Evolutionary conservation across 129 eudicot genomes (phyloP).

Genomic region (Rutidosis leptorrhynchoides): DNA sequence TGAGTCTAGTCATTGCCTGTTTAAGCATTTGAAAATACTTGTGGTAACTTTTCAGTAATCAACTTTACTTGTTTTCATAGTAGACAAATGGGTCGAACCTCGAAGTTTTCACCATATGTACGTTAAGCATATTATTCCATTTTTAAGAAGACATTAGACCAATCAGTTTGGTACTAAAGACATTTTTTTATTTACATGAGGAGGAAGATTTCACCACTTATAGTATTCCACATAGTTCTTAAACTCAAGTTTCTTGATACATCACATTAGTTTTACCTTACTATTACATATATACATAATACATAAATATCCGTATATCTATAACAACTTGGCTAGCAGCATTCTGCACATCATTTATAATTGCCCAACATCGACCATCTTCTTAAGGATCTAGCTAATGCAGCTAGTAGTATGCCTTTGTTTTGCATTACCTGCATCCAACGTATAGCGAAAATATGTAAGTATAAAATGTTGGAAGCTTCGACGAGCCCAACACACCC

Average conservation of each 20-base stretch:
- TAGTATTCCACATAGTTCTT: background rate
- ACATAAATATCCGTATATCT: constrained; percentile 3
- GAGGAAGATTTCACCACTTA: background rate
- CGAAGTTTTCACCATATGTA: background rate
- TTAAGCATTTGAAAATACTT: too few species aligned
- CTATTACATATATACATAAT: background rate
- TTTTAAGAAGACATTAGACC: background rate
- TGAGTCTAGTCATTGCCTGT: constrained; percentile 36
- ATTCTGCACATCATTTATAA: constrained; percentile 14
- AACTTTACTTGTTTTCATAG: too few species aligned
- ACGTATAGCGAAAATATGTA: background rate
- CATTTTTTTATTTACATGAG: background rate
- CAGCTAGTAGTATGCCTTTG: background rate
- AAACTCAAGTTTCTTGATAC: background rate
- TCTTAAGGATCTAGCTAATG: background rate
- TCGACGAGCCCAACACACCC: too few species aligned
- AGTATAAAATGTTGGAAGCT: too few species aligned
- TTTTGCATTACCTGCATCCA: background rate
- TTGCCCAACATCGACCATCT: background rate
- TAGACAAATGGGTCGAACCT: too few species aligned
- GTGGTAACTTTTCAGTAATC: too few species aligned
- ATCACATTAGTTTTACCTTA: background rate
- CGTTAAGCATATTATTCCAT: background rate
- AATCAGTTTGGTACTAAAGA: background rate
- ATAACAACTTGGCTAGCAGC: constrained; percentile 10